A percentile compares a stretch with the other conserved stretches of the same genome.
Evolutionary conservation across 2,329 filamentous ascomycete genomes (phyloP).

Genomic region (Colletotrichum sp.): DNA sequence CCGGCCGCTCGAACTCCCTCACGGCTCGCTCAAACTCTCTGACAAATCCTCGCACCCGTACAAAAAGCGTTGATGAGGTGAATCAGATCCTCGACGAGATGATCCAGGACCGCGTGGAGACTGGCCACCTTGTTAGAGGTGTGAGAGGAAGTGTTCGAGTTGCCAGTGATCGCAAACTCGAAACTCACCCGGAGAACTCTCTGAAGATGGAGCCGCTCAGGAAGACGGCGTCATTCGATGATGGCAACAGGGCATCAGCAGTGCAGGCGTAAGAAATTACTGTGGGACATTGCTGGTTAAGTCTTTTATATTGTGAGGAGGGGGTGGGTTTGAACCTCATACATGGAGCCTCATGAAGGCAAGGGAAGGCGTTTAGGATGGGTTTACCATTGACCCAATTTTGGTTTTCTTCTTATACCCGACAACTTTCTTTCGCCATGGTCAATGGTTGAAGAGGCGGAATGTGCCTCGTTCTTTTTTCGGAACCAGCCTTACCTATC

Average conservation of each 20-base stretch:
- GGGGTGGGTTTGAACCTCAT: background rate
- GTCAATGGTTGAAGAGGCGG: constrained; percentile 1
- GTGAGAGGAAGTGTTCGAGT: constrained; percentile 70
- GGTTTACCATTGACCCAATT: background rate
- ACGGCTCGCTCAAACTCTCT: background rate
- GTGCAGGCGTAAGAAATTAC: constrained; percentile 12
- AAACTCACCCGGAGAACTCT: constrained; percentile 35
- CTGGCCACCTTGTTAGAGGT: constrained; percentile 71
- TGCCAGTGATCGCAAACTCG: constrained; percentile 46
- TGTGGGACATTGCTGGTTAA: constrained; percentile 22
- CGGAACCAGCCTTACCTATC: background rate
- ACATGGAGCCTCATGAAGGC: background rate
- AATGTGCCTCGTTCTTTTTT: background rate
- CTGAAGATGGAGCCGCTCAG: constrained; percentile 43
- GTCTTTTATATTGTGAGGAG: background rate
- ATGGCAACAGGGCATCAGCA: constrained; percentile 24
- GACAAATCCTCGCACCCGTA: constrained; percentile 47
- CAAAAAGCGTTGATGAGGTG: constrained; percentile 86
- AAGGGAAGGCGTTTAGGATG: constrained; percentile 16
- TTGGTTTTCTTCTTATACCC: constrained; percentile 36
- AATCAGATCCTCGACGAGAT: constrained; percentile 94
- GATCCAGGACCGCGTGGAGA: constrained; percentile 87
- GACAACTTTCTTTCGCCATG: constrained; percentile 35
- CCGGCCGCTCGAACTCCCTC: background rate
- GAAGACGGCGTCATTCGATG: constrained; percentile 34